phyloP scores from a whole-genome alignment of 2,329 filamentous ascomycete genomes.

The Aspergillus bombycis region DNA sequence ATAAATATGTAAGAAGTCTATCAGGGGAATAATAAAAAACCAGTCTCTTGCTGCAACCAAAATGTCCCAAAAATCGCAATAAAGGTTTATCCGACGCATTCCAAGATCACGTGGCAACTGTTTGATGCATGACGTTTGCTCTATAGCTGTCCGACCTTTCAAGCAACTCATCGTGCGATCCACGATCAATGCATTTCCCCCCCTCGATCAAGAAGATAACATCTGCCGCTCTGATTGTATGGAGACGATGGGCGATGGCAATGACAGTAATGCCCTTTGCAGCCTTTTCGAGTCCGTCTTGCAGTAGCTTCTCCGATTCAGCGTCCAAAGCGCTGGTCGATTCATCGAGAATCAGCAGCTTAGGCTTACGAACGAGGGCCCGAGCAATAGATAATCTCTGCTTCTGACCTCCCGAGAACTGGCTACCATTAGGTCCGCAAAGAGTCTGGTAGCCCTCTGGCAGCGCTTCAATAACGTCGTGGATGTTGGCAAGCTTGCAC shows the following conservation, averaged over 20 bases:
- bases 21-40: neutral
- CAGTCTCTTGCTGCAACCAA: neutral
- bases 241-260: constrained; percentile 47
- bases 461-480: constrained; percentile 66
- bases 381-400: constrained; percentile 63
- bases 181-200: constrained; percentile 64
- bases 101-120: constrained; percentile 26
- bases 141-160: constrained; percentile 44
- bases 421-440: constrained; percentile 59
- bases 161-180: constrained; percentile 65
- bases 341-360: constrained; percentile 63
- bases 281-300: constrained; percentile 42
- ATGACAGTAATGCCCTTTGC: constrained; percentile 44
- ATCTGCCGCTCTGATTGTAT: constrained; percentile 68
- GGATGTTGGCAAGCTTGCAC: constrained; percentile 70
- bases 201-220: constrained; percentile 77
- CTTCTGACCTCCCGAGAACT: constrained; percentile 61
- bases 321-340: constrained; percentile 63
- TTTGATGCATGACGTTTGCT: constrained; percentile 43
- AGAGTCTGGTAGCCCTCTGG: constrained; percentile 68
- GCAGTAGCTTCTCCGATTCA: constrained; percentile 55
- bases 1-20: neutral
- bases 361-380: constrained; percentile 58
- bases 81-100: too few relatives aligned
- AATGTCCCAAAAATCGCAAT: neutral